Evolutionary conservation across 345 rosid genomes (phyloP).

Genomic region (Draba incana): DNA sequence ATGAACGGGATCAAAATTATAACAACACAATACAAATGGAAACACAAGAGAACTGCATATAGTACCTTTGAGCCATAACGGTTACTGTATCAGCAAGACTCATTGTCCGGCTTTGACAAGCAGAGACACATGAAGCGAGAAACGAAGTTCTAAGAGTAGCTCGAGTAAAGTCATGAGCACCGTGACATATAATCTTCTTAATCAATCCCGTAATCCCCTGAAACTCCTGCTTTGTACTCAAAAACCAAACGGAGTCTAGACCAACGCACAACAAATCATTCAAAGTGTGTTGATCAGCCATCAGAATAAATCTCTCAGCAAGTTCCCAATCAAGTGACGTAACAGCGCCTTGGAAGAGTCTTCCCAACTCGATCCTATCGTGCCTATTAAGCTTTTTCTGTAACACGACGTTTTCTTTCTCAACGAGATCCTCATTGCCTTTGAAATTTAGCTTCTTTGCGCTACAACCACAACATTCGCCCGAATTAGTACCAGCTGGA

Average conservation of each 20-base stretch:
- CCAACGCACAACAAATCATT: conserved; percentile 90
- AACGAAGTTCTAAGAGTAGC: conserved; percentile 93
- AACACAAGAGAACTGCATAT: conserved; percentile 2
- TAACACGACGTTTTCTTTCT: conserved; percentile 49
- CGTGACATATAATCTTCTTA: conserved; percentile 68
- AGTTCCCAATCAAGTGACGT: conserved; percentile 88
- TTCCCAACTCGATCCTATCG: conserved; percentile 76
- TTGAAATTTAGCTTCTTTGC: conserved; percentile 52
- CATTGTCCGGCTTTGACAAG: conserved; percentile 90
- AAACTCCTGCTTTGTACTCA: conserved; percentile 73
- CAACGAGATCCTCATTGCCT: conserved; percentile 51
- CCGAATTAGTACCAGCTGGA: conserved; percentile 42
- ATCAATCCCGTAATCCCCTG: conserved; percentile 71
- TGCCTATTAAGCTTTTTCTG: conserved; percentile 69
- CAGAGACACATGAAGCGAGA: conserved; percentile 97
- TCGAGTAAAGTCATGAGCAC: conserved; percentile 94
- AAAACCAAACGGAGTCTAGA: conserved; percentile 90
- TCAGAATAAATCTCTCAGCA: conserved; percentile 70
- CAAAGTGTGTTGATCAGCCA: conserved; percentile 83
- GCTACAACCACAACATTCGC: conserved; percentile 55
- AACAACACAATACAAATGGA: neutral
- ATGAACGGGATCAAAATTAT: conserved; percentile 19
- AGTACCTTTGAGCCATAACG: conserved; percentile 94
- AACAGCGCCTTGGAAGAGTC: conserved; percentile 77
- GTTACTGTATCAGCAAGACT: conserved; percentile 86